These are phyloP conservation scores for Pichia sp. DNA, from an alignment of 1,139 yeast species.

Conservation along the genomic window DNA sequence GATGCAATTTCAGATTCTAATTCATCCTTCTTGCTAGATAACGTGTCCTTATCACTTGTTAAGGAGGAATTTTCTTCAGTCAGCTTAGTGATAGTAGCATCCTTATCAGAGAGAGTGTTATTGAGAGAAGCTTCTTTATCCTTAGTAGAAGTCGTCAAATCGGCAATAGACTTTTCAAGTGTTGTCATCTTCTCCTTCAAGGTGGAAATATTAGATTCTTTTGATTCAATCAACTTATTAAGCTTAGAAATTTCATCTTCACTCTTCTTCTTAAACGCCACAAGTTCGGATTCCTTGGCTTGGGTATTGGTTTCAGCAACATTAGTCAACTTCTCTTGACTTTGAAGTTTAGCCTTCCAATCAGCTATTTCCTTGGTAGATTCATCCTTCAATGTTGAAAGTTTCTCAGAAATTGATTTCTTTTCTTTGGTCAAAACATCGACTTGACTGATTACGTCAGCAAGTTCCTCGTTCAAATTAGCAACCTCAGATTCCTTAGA, in stretches of 20 bases:
- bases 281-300: neutral
- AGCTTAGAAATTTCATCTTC: neutral
- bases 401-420: neutral
- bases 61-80: neutral
- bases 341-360: slow-evolving; percentile 6
- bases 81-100: neutral
- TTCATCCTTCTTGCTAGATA: neutral
- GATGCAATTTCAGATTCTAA: neutral
- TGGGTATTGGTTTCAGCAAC: neutral
- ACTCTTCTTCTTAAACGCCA: neutral
- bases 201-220: neutral
- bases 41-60: neutral
- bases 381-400: neutral
- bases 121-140: neutral
- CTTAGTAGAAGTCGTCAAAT: neutral
- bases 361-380: neutral
- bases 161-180: neutral
- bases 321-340: slow-evolving; percentile 2
- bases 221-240: neutral
- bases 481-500: slow-evolving; percentile 1
- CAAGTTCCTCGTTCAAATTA: neutral
- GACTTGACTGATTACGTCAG: neutral
- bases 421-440: slow-evolving; percentile 4
- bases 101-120: neutral
- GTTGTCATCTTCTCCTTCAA: neutral